These are phyloP conservation scores for Camellia japonica DNA, from an alignment of 148 eudicot species.

Conservation along the genomic window DNA sequence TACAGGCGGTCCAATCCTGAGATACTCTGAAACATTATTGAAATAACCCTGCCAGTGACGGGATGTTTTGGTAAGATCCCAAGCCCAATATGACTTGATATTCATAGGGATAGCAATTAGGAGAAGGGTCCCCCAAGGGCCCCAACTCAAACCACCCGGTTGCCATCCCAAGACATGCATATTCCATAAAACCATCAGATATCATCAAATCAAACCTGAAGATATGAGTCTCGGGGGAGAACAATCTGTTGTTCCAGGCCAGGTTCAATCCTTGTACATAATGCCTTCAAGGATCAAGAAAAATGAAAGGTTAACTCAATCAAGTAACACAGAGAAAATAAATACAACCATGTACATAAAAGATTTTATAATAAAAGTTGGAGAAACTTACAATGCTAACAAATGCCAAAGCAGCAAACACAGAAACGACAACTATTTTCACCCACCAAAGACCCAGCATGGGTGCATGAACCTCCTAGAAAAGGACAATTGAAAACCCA, in stretches of 20 bases:
- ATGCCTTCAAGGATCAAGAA: conserved; percentile 51
- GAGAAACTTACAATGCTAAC: conserved; percentile 79
- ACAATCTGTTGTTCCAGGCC: conserved; percentile 96
- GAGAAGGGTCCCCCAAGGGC: too few relatives aligned
- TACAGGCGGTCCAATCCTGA: conserved; percentile 89
- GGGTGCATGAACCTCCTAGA: conserved; percentile 88
- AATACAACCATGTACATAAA: neutral
- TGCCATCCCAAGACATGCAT: neutral
- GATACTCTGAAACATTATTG: conserved; percentile 64
- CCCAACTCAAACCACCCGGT: neutral
- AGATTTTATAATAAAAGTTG: neutral
- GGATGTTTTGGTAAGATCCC: neutral
- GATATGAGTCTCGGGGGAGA: conserved; percentile 93
- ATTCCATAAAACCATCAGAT: conserved; percentile 5
- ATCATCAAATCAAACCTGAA: conserved; percentile 55
- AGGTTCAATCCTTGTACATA: conserved; percentile 90
- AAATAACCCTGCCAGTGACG: conserved; percentile 68
- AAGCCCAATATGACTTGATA: too few relatives aligned
- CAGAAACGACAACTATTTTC: conserved; percentile 60
- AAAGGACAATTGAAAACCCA: conserved; percentile 13
- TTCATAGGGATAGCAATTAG: too few relatives aligned
- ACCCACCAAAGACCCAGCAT: conserved; percentile 76
- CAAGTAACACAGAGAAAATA: neutral
- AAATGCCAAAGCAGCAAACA: conserved; percentile 68
- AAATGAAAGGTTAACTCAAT: neutral